These are phyloP conservation scores for Apiospora rasikravindrae DNA, from an alignment of 2,329 filamentous ascomycete genomes.

Conservation along the genomic window DNA sequence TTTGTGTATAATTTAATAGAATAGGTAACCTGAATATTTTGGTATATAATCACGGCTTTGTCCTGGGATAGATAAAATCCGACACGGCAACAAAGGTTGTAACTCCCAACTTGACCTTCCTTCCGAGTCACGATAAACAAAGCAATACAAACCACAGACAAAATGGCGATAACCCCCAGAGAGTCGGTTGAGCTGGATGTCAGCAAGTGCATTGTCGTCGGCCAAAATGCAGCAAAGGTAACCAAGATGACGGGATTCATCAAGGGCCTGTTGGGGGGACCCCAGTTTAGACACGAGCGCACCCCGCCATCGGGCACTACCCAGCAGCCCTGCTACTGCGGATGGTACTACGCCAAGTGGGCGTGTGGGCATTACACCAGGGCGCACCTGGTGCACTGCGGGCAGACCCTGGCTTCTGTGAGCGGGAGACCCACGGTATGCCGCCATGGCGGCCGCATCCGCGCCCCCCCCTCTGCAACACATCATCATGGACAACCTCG, in stretches of 20 bases:
- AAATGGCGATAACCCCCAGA: no score
- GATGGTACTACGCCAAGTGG: neutral
- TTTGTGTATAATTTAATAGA: neutral
- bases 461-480: no score
- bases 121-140: neutral
- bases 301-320: neutral
- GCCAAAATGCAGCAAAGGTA: neutral
- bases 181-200: neutral
- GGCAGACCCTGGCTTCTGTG: neutral
- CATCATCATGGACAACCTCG: neutral
- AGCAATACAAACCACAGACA: neutral
- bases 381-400: neutral
- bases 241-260: neutral
- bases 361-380: neutral
- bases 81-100: no score
- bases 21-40: no score
- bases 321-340: neutral
- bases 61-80: no score
- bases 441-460: neutral
- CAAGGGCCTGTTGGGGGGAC: neutral
- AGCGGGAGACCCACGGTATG: neutral
- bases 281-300: neutral
- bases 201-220: neutral
- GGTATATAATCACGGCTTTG: no score
- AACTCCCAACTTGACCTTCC: neutral